These are phyloP conservation scores for Chrysanthemum lavandulifolium DNA, from an alignment of 129 eudicot species.

Conservation along the genomic window DNA sequence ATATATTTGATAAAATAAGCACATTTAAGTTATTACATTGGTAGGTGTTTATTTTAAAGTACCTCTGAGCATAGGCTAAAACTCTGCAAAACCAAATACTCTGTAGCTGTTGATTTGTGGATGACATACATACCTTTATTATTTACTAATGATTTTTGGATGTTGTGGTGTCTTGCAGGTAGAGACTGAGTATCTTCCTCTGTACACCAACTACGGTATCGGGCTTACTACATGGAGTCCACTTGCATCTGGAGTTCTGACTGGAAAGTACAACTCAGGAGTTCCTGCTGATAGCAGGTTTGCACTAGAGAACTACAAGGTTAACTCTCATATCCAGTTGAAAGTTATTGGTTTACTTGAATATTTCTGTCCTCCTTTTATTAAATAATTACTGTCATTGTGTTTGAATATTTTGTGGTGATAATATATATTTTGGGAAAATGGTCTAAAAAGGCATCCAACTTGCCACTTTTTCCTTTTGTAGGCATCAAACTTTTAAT, in stretches of 20 bases:
- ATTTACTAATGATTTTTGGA: neutral
- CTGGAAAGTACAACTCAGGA: constrained; percentile 78
- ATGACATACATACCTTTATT: neutral
- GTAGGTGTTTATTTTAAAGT: no score
- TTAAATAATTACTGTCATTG: neutral
- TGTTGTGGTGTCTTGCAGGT: constrained; percentile 51
- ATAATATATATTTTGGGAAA: neutral
- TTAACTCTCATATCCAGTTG: constrained; percentile 8
- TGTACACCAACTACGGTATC: constrained; percentile 70
- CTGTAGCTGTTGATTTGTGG: neutral
- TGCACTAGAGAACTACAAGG: constrained; percentile 92
- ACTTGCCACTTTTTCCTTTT: no score
- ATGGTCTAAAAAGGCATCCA: no score
- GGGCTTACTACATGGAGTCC: constrained; percentile 99
- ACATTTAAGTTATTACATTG: no score
- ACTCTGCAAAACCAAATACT: no score
- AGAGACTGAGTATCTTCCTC: constrained; percentile 76
- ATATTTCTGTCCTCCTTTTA: no score
- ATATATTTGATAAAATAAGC: no score
- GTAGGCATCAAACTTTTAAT: no score
- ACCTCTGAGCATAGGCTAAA: no score
- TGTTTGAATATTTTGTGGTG: neutral
- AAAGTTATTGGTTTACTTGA: neutral
- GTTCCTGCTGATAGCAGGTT: constrained; percentile 84
- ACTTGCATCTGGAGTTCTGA: constrained; percentile 90